Base-by-base conservation (phyloP, 768 basidiomycete genomes). In the Kwoniella mangroviensis region DNA sequence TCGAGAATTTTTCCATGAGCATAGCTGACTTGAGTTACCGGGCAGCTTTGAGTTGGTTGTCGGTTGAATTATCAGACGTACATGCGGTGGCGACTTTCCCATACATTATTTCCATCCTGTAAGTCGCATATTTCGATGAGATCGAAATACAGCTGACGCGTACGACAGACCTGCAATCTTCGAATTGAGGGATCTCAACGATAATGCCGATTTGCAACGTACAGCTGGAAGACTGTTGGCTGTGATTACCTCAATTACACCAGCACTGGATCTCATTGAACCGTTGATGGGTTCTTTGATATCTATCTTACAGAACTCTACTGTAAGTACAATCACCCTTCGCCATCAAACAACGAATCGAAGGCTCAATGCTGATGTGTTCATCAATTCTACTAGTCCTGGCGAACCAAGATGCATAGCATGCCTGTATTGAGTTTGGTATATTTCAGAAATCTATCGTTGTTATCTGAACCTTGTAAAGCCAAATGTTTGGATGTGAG, bases 141-240 rank as follows among this genome's bases (percentile, higher is more conserved):
- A 34, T 34, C 69, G 70, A 55, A 65, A 19, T 17, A 54, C 60
- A 22, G 67, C 70, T 72, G 43, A 70, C 65, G 60, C 41, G 49
- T 40, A 24, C 17, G 52, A 4, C 77, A 94, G 93, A 79, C 92
- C 92, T 45, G 92, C 93, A 81, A 90, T 93, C 68, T 87, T 95
- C 78, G 90, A 89, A 71, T 92, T 96, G 90, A 90, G 92, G 65
- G 94, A 96, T 77, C 86, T 95, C 67, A 93, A 90, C 78, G 94
- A 96, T 63, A 82, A 83, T 51, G 86, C 89, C 9, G 94, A 95
- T 67, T 82, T 96, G 67, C 92, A 93, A 81, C 86, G 88, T 40
- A 92, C 92, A 76, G 90, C 92, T 73, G 89, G 90, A 57, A 90
- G 89, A 4, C 90, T 94, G 12, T 84, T 95, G 55, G 91, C 92